These are phyloP conservation scores for Leucocoprinus sp. DNA, from an alignment of 768 basidiomycete genomes.

Conservation along the genomic window DNA sequence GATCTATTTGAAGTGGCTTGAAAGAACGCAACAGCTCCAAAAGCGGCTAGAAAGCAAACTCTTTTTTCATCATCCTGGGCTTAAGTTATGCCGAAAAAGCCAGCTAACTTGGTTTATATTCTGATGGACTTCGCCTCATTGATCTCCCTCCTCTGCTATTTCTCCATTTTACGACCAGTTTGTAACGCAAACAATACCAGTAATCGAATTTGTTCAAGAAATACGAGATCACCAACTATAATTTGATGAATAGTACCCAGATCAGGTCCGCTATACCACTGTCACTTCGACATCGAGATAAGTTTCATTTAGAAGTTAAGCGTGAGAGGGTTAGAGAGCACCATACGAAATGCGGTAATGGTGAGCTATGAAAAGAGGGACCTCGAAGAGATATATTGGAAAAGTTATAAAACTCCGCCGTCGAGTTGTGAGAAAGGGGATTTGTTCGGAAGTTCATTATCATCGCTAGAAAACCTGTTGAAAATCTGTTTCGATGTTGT, in stretches of 20 bases:
- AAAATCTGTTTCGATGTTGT: constrained; percentile 48
- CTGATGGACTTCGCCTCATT: constrained; percentile 43
- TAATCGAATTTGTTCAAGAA: no score
- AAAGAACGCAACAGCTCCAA: constrained; percentile 74
- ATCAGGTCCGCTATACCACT: constrained; percentile 59
- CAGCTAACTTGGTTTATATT: constrained; percentile 45
- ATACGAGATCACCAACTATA: constrained; percentile 33
- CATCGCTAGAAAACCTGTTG: no score
- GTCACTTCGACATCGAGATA: constrained; percentile 46
- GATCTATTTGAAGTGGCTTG: constrained; percentile 71
- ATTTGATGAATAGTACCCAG: constrained; percentile 46
- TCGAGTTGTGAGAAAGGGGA: constrained; percentile 49
- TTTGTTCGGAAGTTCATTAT: no score
- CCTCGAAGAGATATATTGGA: not conserved
- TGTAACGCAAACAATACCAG: constrained; percentile 27
- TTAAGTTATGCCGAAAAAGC: constrained; percentile 50
- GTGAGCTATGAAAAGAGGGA: constrained; percentile 42
- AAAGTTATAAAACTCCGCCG: constrained; percentile 52
- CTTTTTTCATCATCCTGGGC: constrained; percentile 39
- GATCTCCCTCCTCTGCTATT: constrained; percentile 40
- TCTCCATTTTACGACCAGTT: no score
- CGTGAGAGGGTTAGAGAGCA: constrained; percentile 45
- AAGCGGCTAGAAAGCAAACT: constrained; percentile 53
- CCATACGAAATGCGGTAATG: constrained; percentile 50
- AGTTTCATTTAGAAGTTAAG: constrained; percentile 61